Evolutionary conservation across 257 asterid genomes (phyloP).

Genomic region (Primulina huaijiensis): DNA sequence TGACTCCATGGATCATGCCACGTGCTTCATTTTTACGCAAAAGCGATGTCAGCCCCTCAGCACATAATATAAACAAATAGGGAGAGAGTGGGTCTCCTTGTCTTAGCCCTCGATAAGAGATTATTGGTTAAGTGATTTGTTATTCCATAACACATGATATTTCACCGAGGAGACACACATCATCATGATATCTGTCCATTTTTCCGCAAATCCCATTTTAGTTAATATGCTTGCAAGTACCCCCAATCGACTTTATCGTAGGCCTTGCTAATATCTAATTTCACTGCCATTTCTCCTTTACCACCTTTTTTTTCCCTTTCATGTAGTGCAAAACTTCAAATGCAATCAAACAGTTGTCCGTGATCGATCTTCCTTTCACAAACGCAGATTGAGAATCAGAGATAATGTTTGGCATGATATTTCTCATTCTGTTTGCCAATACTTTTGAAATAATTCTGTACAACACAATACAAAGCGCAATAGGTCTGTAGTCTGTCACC

Average conservation of each 20-base stretch:
- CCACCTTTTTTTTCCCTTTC: neutral
- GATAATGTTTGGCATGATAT: neutral
- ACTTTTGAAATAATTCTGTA: neutral
- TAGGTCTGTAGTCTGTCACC: neutral
- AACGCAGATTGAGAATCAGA: neutral
- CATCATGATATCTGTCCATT: neutral
- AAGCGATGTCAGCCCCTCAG: neutral
- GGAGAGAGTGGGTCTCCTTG: slow-evolving; percentile 4
- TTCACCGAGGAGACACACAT: neutral
- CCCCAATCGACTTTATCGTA: neutral
- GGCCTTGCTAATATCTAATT: neutral
- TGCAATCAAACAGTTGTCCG: neutral
- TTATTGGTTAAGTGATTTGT: neutral
- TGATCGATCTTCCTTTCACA: neutral
- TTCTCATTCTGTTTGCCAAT: neutral
- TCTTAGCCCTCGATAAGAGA: neutral
- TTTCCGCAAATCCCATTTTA: neutral
- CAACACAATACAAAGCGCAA: neutral
- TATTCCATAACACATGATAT: neutral
- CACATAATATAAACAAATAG: slow-evolving; percentile 2
- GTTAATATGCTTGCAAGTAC: neutral
- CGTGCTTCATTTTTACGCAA: neutral
- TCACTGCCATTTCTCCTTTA: neutral
- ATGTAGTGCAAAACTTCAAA: neutral
- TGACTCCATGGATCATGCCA: neutral